phyloP scores from a whole-genome alignment of 169 alveolate species.

The Cystoisospora suis region DNA sequence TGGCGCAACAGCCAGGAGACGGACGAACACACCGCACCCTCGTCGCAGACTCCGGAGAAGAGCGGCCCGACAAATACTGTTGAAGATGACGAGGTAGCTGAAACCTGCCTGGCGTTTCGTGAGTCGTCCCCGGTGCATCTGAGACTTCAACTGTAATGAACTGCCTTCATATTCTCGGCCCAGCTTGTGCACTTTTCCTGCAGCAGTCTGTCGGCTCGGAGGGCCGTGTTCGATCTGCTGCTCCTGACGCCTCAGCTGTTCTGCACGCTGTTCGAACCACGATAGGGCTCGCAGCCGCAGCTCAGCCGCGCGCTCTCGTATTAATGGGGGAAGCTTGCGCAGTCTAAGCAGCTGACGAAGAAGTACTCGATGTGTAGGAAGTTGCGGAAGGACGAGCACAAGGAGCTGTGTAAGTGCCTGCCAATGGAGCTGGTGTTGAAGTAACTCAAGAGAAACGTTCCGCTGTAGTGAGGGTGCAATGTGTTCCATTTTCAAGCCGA shows the following conservation, averaged over 20 bases:
- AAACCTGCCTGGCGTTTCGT: no score
- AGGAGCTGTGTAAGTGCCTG: slow-evolving; percentile 41
- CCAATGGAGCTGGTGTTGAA: slow-evolving; percentile 60
- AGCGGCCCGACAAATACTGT: no score
- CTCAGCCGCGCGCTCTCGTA: background rate
- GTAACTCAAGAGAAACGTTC: slow-evolving; percentile 28
- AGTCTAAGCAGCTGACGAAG: background rate
- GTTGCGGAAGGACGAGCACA: slow-evolving; percentile 40
- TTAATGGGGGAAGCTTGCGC: background rate
- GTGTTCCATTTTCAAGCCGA: slow-evolving; percentile 35
- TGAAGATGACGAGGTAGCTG: no score
- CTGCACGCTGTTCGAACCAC: background rate
- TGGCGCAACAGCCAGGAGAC: no score
- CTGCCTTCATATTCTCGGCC: no score
- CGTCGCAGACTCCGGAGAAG: no score
- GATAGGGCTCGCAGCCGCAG: background rate
- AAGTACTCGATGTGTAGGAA: slow-evolving; percentile 33
- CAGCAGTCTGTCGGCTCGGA: no score
- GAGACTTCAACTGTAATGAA: no score
- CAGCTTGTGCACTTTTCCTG: no score
- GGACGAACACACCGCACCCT: no score
- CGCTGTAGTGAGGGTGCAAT: slow-evolving; percentile 56
- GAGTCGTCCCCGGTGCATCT: no score
- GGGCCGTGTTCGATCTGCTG: no score
- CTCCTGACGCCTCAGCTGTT: background rate